phyloP scores from a whole-genome alignment of 306 rosid genomes.

The Oxytropis ochrocephala region DNA sequence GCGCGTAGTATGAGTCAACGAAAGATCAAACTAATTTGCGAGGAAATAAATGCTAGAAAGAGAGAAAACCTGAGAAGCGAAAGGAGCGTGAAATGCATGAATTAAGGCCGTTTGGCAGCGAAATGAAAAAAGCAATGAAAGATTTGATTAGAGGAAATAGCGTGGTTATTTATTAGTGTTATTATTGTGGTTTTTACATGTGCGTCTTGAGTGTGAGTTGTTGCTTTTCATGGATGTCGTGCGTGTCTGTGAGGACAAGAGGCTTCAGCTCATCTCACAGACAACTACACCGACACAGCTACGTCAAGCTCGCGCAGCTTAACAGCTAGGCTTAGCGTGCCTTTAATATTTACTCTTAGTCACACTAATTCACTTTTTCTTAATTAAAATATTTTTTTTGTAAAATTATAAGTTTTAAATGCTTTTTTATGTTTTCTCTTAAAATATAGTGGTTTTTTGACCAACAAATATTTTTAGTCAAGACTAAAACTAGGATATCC shows the following conservation, averaged over 20 bases:
- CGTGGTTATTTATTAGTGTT: not conserved
- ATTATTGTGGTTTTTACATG: not conserved
- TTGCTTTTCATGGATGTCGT: slow-evolving; percentile 12
- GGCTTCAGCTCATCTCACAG: not conserved
- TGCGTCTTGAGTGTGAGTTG: slow-evolving; percentile 1
- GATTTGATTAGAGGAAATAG: not conserved
- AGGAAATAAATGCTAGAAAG: slow-evolving; percentile 3
- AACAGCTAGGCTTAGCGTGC: slow-evolving; percentile 23
- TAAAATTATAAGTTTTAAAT: no score
- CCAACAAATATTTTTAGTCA: no score
- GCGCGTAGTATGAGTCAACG: slow-evolving; percentile 34
- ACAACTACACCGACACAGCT: slow-evolving; percentile 49
- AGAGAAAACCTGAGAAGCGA: slow-evolving; percentile 40
- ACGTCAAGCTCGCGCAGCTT: not conserved
- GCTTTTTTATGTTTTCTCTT: no score
- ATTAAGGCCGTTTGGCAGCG: slow-evolving; percentile 29
- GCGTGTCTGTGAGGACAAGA: not conserved
- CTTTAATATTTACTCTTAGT: no score
- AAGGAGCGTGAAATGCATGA: slow-evolving; percentile 37
- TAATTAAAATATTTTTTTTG: no score
- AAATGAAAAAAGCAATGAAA: slow-evolving; percentile 23
- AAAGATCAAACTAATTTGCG: not conserved
- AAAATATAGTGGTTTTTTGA: no score
- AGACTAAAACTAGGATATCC: no score
- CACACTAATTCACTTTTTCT: no score